Conservation (phyloP, 164 flowering plant genomes). For the Malania oleifera region DNA sequence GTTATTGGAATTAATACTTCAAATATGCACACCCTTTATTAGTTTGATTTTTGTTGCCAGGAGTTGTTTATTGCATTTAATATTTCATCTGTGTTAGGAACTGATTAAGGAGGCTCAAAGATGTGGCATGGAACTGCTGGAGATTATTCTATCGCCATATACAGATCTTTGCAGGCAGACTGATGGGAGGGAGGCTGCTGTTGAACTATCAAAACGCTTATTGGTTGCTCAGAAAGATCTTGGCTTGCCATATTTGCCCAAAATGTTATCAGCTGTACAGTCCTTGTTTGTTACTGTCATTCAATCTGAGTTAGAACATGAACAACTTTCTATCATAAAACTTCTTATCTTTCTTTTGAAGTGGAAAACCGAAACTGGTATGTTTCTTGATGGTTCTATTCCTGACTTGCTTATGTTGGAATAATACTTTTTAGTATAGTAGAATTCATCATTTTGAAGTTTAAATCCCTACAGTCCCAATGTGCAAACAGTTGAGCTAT, state of each 20-base stretch:
- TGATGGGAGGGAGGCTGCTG: constrained; percentile 39
- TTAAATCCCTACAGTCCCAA: too few relatives aligned
- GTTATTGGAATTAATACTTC: too few relatives aligned
- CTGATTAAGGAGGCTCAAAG: constrained; percentile 45
- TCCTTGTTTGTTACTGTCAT: constrained; percentile 50
- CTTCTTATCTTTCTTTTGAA: constrained; percentile 47
- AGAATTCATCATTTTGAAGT: too few relatives aligned
- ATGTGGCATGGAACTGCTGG: constrained; percentile 52
- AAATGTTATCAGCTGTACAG: constrained; percentile 30
- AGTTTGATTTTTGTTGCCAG: not conserved
- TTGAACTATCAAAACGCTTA: constrained; percentile 45
- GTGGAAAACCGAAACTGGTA: constrained; percentile 80
- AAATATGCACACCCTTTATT: not conserved
- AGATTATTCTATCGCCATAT: constrained; percentile 42
- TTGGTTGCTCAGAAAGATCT: constrained; percentile 56
- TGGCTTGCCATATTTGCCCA: constrained; percentile 46
- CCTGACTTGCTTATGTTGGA: not conserved
- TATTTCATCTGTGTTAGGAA: constrained; percentile 25
- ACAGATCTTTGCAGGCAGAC: constrained; percentile 23
- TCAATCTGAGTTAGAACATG: constrained; percentile 72
- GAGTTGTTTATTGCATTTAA: constrained; percentile 2
- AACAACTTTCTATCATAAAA: constrained; percentile 59
- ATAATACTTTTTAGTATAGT: not conserved
- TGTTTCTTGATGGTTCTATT: not conserved
- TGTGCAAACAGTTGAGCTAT: too few relatives aligned